Conservation (phyloP, 2,329 filamentous ascomycete genomes). For the Eutypa lata region DNA sequence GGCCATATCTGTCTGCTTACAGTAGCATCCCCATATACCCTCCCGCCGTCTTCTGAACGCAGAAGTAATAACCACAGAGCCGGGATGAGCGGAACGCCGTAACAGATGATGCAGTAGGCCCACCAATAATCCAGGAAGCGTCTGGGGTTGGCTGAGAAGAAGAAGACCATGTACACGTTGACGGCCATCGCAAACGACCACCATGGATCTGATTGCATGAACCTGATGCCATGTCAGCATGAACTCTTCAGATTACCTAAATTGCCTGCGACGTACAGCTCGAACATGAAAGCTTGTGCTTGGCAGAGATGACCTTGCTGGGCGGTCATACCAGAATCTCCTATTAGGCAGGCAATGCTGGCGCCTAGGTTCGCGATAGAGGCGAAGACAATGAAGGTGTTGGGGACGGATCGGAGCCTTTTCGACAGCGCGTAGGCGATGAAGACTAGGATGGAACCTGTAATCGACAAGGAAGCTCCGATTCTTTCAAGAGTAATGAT, state of each 20-base stretch:
- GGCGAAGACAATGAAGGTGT: constrained; percentile 61
- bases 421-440: constrained; percentile 49
- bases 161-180: constrained; percentile 73
- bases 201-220: constrained; percentile 72
- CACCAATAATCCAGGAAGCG: constrained; percentile 71
- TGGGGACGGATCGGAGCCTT: constrained; percentile 55
- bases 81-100: constrained; percentile 67
- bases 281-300: constrained; percentile 58
- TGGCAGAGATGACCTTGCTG: constrained; percentile 58
- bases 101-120: constrained; percentile 68
- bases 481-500: constrained; percentile 50
- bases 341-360: constrained; percentile 67
- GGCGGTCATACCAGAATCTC: constrained; percentile 57
- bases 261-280: constrained; percentile 53
- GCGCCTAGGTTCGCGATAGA: constrained; percentile 59
- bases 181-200: constrained; percentile 81
- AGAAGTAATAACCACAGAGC: constrained; percentile 64
- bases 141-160: constrained; percentile 57
- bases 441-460: constrained; percentile 50
- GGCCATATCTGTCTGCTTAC: constrained; percentile 32
- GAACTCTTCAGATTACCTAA: background rate
- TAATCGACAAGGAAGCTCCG: constrained; percentile 51
- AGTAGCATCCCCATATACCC: constrained; percentile 55
- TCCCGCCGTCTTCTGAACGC: constrained; percentile 31
- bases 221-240: constrained; percentile 44